Conservation (phyloP, 352 stramenopile genomes). For the Phytopythium litorale region DNA sequence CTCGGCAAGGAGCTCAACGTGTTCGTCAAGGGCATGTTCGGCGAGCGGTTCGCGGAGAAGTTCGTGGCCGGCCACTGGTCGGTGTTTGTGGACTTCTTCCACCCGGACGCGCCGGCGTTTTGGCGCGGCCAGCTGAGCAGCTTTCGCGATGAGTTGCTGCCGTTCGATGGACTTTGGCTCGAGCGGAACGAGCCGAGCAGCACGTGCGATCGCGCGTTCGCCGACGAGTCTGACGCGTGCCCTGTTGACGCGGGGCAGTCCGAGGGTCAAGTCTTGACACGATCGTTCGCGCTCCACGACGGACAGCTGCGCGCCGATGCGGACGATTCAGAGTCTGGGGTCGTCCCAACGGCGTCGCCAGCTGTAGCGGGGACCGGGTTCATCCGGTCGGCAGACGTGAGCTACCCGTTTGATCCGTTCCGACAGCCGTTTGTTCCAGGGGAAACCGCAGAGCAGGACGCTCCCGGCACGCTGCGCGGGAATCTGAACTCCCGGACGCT, state of each 20-base stretch:
- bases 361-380: slow-evolving; percentile 23
- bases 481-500: slow-evolving; percentile 80
- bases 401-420: slow-evolving; percentile 80
- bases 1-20: slow-evolving; percentile 50
- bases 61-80: slow-evolving; percentile 59
- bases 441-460: slow-evolving; percentile 21
- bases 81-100: slow-evolving; percentile 83
- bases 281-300: neutral
- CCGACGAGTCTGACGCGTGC: slow-evolving; percentile 36
- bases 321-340: neutral
- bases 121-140: slow-evolving; percentile 61
- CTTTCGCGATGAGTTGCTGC: slow-evolving; percentile 56
- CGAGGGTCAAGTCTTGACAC: neutral
- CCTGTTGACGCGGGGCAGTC: neutral
- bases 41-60: slow-evolving; percentile 64
- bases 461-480: slow-evolving; percentile 29
- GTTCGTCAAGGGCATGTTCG: slow-evolving; percentile 73
- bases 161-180: slow-evolving; percentile 84
- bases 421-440: slow-evolving; percentile 71
- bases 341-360: neutral
- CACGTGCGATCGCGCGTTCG: slow-evolving; percentile 49
- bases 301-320: neutral
- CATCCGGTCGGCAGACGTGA: slow-evolving; percentile 63
- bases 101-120: slow-evolving; percentile 62
- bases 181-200: slow-evolving; percentile 80